These are phyloP conservation scores for Aspergillus neoniger DNA, from an alignment of 2,329 filamentous ascomycete genomes.

Conservation along the genomic window DNA sequence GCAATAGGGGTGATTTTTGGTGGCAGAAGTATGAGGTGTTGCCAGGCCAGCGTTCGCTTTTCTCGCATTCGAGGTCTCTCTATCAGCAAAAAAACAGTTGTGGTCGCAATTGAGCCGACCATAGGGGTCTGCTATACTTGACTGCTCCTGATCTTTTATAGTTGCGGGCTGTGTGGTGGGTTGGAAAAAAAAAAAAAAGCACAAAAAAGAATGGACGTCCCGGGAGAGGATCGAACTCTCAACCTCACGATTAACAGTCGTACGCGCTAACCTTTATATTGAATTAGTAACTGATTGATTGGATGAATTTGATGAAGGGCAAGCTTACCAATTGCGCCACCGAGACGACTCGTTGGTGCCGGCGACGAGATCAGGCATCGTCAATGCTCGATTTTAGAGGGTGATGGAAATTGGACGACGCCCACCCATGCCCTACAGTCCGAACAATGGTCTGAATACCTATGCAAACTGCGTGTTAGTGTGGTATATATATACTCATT, in stretches of 20 bases:
- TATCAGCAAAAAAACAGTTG: too few species aligned
- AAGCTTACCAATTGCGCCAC: conserved; percentile 3
- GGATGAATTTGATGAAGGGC: background rate
- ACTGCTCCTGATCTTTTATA: too few species aligned
- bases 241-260: conserved; percentile 1
- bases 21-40: too few species aligned
- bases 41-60: too few species aligned
- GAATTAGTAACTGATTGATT: background rate
- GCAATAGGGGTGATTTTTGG: too few species aligned
- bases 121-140: too few species aligned
- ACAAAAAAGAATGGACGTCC: background rate
- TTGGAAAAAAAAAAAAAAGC: too few species aligned
- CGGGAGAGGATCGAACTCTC: background rate
- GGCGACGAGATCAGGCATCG: background rate
- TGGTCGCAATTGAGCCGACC: too few species aligned
- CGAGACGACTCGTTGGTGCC: background rate
- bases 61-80: too few species aligned
- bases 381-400: background rate
- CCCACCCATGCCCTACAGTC: background rate
- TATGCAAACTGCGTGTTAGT: too few species aligned
- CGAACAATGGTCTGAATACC: background rate
- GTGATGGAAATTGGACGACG: background rate
- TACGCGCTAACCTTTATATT: conserved; percentile 1
- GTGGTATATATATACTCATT: too few species aligned
- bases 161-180: too few species aligned